These are phyloP conservation scores for Phylloporus scabripes DNA, from an alignment of 768 basidiomycete species.

Conservation along the genomic window DNA sequence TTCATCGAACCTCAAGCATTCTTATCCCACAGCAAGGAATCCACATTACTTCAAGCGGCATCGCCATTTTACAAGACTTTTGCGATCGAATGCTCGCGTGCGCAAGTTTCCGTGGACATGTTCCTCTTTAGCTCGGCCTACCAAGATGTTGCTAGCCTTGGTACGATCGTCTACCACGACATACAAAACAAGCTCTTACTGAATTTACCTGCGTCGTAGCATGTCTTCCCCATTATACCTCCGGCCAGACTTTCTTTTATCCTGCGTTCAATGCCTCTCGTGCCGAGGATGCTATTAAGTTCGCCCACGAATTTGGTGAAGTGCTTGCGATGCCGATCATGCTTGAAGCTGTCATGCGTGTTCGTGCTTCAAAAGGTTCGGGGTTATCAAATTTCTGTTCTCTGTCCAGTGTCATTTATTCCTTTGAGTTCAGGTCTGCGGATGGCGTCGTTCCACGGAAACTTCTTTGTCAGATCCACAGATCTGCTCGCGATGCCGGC, in stretches of 20 bases:
- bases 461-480: slow-evolving; percentile 97
- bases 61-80: slow-evolving; percentile 97
- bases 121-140: slow-evolving; percentile 94
- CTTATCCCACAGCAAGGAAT: slow-evolving; percentile 54
- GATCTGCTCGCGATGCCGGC: slow-evolving; percentile 94
- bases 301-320: slow-evolving; percentile 94
- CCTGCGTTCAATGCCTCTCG: slow-evolving; percentile 95
- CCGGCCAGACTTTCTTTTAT: slow-evolving; percentile 97
- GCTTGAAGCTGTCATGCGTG: slow-evolving; percentile 95
- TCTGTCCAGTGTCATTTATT: neutral
- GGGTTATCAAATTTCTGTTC: slow-evolving; percentile 5
- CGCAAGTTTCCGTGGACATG: slow-evolving; percentile 98
- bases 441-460: slow-evolving; percentile 97
- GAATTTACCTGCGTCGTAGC: slow-evolving; percentile 40
- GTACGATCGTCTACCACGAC: slow-evolving; percentile 33
- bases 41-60: slow-evolving; percentile 85
- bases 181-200: neutral
- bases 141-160: slow-evolving; percentile 91
- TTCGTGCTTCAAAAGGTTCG: slow-evolving; percentile 92
- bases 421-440: slow-evolving; percentile 57
- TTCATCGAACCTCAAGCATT: neutral
- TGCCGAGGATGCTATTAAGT: slow-evolving; percentile 95
- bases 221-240: slow-evolving; percentile 93
- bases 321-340: slow-evolving; percentile 92
- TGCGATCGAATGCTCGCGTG: slow-evolving; percentile 95